Conservation (phyloP, 352 stramenopile genomes). For the Aphanomyces invadans region DNA sequence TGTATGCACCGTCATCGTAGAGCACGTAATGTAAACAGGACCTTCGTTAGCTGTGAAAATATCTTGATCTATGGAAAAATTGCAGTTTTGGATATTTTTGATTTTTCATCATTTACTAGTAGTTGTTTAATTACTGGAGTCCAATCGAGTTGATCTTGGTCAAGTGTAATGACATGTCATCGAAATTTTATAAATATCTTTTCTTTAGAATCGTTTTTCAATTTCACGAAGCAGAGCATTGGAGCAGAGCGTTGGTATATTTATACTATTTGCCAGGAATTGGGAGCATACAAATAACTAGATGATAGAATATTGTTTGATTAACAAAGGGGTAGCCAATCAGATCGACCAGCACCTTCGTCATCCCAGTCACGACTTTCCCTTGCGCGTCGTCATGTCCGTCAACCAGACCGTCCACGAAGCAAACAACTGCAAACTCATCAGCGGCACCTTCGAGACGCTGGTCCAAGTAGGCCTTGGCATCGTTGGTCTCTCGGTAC, state of each 20-base stretch:
- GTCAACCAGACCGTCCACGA: neutral
- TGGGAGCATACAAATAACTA: slow-evolving; percentile 2
- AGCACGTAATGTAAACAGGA: neutral
- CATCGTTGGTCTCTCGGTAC: slow-evolving; percentile 74
- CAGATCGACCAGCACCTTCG: no score
- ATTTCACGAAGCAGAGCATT: no score
- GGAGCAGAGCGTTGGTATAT: no score
- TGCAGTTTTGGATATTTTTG: neutral
- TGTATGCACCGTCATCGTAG: neutral
- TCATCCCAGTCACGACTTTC: no score
- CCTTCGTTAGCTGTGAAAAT: neutral
- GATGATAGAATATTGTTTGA: neutral
- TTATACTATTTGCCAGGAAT: no score
- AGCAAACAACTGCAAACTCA: slow-evolving; percentile 63
- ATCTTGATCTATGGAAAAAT: no score
- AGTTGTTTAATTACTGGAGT: no score
- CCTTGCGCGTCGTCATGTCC: neutral
- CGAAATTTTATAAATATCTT: no score
- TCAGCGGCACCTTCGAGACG: slow-evolving; percentile 67
- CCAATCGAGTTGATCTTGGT: no score
- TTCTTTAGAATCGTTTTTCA: no score
- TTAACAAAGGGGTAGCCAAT: slow-evolving; percentile 9
- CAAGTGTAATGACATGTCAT: no score
- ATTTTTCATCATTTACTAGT: slow-evolving; percentile 1
- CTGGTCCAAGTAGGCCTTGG: slow-evolving; percentile 70